Evolutionary conservation across 2,329 filamentous ascomycete genomes (phyloP), one percentile per base, ranked within the genome.

Genomic region (Colletotrichum sp.): DNA sequence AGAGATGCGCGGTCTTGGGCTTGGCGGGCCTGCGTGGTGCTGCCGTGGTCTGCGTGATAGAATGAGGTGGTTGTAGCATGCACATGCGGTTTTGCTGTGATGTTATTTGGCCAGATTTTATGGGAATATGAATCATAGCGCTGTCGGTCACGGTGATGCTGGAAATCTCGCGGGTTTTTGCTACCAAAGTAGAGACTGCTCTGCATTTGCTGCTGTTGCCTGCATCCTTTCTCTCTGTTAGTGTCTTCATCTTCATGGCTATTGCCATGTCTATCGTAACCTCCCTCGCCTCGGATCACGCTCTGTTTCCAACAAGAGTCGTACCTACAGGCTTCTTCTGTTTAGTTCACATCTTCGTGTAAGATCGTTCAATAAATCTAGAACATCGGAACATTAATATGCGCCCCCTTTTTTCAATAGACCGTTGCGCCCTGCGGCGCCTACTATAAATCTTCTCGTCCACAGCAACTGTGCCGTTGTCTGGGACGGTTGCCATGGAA

Each of bases 221-320:
- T 33, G 8, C 31, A 33, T 33, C 31, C 9, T 33, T 33, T 8
- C 31, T 33, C 3, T 33, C 31, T 11, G 31, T 8, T 8, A 11
- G 8, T 8, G 31, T 33, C 31, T 33, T 11, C 9, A 11, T 33
- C 31, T 8, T 33, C 6, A 33, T 33, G 8, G 31, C 11, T 21
- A 0, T 8, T 5, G 3, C 43, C 4, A n/a, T 47, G n/a, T 13
- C n/a, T 21, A 0, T 3, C 0, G 43, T 8, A 47, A 47, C 9
- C n/a, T 47, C 36, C 18, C 9, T 47, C 5, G 38, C 11, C 38
- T 47, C 11, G 9, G 9, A 12, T 6, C 18, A n/a, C 38, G 9
- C 11, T 21, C n/a, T 21, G 5, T 7, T 21, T 21, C n/a, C 11
- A 6, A 13, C 11, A 13, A 21, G n/a, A 1, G 12, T 51, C 1